phyloP scores from a whole-genome alignment of 352 stramenopile genomes.

The Lagenidium giganteum region DNA sequence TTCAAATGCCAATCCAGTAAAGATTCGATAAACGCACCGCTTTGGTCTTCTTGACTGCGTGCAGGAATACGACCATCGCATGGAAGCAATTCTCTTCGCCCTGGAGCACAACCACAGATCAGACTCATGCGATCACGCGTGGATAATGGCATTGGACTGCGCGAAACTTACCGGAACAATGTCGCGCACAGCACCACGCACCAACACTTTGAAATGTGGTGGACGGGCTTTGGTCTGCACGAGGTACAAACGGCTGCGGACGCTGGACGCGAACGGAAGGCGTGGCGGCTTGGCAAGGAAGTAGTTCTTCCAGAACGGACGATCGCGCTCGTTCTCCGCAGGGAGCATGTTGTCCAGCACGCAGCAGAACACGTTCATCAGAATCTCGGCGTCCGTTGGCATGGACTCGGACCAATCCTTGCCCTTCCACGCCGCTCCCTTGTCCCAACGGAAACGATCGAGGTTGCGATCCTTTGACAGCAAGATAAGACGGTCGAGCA shows the following conservation, averaged over 20 bases:
- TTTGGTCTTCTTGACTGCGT: conserved; percentile 83
- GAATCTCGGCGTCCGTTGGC: conserved; percentile 75
- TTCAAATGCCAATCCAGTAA: no score
- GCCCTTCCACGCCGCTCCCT: conserved; percentile 74
- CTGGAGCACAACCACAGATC: conserved; percentile 21
- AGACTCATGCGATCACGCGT: no score
- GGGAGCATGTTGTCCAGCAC: conserved; percentile 86
- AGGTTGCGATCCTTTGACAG: conserved; percentile 84
- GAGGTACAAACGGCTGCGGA: conserved; percentile 71
- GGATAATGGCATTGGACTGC: neutral
- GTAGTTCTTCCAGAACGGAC: conserved; percentile 80
- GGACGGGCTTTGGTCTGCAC: conserved; percentile 70
- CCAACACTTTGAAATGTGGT: conserved; percentile 82
- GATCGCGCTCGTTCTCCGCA: conserved; percentile 66
- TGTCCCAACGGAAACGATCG: conserved; percentile 81
- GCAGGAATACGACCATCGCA: conserved; percentile 77
- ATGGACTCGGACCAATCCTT: conserved; percentile 80
- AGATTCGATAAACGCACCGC: conserved; percentile 38
- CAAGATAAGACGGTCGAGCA: conserved; percentile 79
- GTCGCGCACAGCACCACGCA: conserved; percentile 67
- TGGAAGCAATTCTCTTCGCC: conserved; percentile 84
- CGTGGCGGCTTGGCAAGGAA: conserved; percentile 70
- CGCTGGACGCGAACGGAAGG: conserved; percentile 60
- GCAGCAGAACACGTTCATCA: conserved; percentile 87
- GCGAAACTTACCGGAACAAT: conserved; percentile 65